phyloP scores from a whole-genome alignment of 768 basidiomycete species.

The Pleurotus citrinopileatus region DNA sequence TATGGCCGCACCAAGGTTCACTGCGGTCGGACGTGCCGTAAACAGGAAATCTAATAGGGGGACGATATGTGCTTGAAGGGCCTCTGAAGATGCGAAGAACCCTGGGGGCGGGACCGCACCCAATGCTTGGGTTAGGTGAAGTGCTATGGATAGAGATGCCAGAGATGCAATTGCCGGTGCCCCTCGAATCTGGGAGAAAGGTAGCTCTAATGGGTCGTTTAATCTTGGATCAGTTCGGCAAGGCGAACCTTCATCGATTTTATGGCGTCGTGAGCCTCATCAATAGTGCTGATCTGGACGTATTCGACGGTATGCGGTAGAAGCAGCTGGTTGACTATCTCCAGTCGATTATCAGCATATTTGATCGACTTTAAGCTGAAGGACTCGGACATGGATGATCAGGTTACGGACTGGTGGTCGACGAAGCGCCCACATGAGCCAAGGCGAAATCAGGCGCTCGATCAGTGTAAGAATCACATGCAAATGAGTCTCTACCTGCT shows the following conservation, averaged over 20 bases:
- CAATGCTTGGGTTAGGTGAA: conserved; percentile 56
- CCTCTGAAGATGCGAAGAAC: conserved; percentile 50
- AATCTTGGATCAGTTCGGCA: not conserved
- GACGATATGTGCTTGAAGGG: conserved; percentile 53
- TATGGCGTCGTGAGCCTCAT: conserved; percentile 91
- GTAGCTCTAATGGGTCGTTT: conserved; percentile 5
- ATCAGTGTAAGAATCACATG: too few species aligned
- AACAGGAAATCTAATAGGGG: conserved; percentile 69
- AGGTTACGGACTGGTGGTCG: too few species aligned
- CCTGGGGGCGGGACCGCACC: conserved; percentile 42
- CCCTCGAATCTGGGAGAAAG: conserved; percentile 56
- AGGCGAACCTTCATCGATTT: conserved; percentile 84
- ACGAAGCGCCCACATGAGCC: not conserved
- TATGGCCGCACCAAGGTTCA: conserved; percentile 89
- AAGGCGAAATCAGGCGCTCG: too few species aligned
- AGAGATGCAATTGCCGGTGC: conserved; percentile 95
- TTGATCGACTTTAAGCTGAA: conserved; percentile 36
- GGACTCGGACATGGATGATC: conserved; percentile 21
- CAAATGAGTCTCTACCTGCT: conserved; percentile 7
- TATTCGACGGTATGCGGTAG: conserved; percentile 74
- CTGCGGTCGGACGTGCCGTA: conserved; percentile 92
- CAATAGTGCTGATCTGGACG: conserved; percentile 62
- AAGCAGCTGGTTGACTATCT: conserved; percentile 89
- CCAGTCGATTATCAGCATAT: conserved; percentile 43
- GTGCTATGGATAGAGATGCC: conserved; percentile 76